These are phyloP conservation scores for Pleurotus ostreatus DNA, from an alignment of 768 basidiomycete species.

Conservation along the genomic window DNA sequence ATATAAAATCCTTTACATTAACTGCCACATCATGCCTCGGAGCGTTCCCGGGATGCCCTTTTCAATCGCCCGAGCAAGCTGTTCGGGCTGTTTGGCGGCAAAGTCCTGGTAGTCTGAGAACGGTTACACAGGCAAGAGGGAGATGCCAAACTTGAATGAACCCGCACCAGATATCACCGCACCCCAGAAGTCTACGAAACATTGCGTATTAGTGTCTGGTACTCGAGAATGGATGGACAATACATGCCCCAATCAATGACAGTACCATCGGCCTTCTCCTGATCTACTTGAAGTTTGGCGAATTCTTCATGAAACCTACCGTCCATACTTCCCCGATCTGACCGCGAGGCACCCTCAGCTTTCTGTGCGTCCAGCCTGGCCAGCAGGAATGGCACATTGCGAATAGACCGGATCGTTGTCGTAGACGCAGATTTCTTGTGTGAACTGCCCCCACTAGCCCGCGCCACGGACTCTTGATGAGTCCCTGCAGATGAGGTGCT, in stretches of 20 bases:
- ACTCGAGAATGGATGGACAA: background rate
- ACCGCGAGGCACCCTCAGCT: slow-evolving; percentile 24
- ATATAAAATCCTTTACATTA: slow-evolving; percentile 57
- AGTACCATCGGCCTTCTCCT: slow-evolving; percentile 37
- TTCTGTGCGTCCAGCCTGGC: slow-evolving; percentile 49
- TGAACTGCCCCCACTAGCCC: slow-evolving; percentile 17
- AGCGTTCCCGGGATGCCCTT: slow-evolving; percentile 84
- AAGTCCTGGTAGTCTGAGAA: slow-evolving; percentile 80
- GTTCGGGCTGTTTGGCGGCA: slow-evolving; percentile 72
- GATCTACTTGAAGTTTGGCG: slow-evolving; percentile 57
- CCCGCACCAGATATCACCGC: slow-evolving; percentile 78
- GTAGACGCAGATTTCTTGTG: slow-evolving; percentile 66
- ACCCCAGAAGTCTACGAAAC: slow-evolving; percentile 84
- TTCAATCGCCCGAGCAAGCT: slow-evolving; percentile 87
- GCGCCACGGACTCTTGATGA: background rate
- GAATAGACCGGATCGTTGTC: slow-evolving; percentile 50
- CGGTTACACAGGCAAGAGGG: slow-evolving; percentile 4
- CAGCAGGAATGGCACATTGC: slow-evolving; percentile 50
- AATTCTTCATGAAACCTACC: slow-evolving; percentile 79
- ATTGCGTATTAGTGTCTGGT: slow-evolving; percentile 4
- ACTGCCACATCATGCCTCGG: slow-evolving; percentile 95
- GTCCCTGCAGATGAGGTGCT: slow-evolving; percentile 2
- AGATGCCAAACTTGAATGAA: background rate
- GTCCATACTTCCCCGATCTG: slow-evolving; percentile 48
- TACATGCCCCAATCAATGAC: slow-evolving; percentile 75